Base-by-base conservation (phyloP, 2,329 filamentous ascomycete species). In the Calycina herbarum region DNA sequence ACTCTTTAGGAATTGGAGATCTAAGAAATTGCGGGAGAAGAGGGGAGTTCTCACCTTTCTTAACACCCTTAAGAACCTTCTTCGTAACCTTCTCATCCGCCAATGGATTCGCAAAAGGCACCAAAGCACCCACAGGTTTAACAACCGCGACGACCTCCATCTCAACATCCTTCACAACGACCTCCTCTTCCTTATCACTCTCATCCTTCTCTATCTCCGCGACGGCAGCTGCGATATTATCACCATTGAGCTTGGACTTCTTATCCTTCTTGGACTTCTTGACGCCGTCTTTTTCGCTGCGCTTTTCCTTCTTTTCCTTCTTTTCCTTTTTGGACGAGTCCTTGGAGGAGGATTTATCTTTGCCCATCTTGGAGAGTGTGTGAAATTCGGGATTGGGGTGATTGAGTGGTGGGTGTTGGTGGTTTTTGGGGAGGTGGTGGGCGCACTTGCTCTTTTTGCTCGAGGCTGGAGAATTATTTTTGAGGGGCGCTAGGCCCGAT, bases 71-170 rank as follows among this genome's bases (percentile, higher is more conserved):
- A 62, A 90, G 79, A 59, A 92, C 85, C 76, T 87, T 87, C 79
- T 88, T 87, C 67, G 84, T 80, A 66, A 81, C 85, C 84, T 96
- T 95, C 69, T 92, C 92, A 69, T 93, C 89, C 33, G 90, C 90
- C 67, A 96, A 81, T 40, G 93, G 92, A 72, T 90, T 84, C 65
- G 94, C 93, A 76, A 97, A 95, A 35, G 93, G 91, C 64, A 96
- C 92, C 59, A 96, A 82, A 66, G 89, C 87, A 72, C 83, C 82
- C 63, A 84, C 79, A 62, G 80, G 77, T 66, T 83, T 79, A 10
- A 59, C 17, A n/a, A 24, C 57, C 3, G 45, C 35, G 29, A 20
- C 57, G 4, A 38, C 45, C 3, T 64, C 54, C 38, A 27, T 42
- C 4, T 48, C 54, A 27, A 31, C 57, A 5, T 51, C 40, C 20